These are phyloP conservation scores for Pezicula rhizophila DNA, from an alignment of 2,329 filamentous ascomycete genomes.

Conservation along the genomic window DNA sequence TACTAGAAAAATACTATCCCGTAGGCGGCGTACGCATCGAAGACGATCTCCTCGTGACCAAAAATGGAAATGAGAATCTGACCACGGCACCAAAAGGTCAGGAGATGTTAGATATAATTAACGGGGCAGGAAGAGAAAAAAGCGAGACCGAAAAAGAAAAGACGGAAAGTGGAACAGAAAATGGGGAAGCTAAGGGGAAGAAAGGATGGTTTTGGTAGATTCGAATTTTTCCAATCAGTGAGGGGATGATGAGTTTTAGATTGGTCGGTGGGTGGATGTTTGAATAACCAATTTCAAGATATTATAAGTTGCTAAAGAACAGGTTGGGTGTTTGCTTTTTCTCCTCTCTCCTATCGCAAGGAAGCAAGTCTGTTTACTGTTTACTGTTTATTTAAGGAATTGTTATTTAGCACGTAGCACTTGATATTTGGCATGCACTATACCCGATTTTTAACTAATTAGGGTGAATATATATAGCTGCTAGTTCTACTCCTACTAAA, in stretches of 20 bases:
- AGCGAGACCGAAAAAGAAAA: background rate
- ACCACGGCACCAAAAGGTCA: conserved; percentile 73
- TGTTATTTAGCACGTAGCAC: too few species aligned
- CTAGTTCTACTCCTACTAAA: too few species aligned
- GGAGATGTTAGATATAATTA: conserved; percentile 60
- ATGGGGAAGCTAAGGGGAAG: background rate
- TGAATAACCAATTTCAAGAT: too few species aligned
- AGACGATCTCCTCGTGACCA: conserved; percentile 78
- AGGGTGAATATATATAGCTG: too few species aligned
- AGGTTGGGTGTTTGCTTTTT: too few species aligned
- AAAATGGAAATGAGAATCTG: conserved; percentile 75
- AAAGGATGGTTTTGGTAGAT: conserved; percentile 4
- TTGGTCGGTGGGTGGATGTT: too few species aligned
- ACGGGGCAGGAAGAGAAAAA: background rate
- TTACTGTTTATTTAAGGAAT: too few species aligned
- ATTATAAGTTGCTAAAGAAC: too few species aligned
- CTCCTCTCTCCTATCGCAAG: too few species aligned
- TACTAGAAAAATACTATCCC: conserved; percentile 63
- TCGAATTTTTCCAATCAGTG: background rate
- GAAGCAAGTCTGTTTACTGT: too few species aligned
- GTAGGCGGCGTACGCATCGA: conserved; percentile 92
- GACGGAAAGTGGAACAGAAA: background rate
- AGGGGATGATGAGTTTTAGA: background rate
- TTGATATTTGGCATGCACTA: too few species aligned
- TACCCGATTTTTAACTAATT: too few species aligned